phyloP scores from a whole-genome alignment of 495 filamentous ascomycete species.

The Aspergillus saccharolyticus region DNA sequence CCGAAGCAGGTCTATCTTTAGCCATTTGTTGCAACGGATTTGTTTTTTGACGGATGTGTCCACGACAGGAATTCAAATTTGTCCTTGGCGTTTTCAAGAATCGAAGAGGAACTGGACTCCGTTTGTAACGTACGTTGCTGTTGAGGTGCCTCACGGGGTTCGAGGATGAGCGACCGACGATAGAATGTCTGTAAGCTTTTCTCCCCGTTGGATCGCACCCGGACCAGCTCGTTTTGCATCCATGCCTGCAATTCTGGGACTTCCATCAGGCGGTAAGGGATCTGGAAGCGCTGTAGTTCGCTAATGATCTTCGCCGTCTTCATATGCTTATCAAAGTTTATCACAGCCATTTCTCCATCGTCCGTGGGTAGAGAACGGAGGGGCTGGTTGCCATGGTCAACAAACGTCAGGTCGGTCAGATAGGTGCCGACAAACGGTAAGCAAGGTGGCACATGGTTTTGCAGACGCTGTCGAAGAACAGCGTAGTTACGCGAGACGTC shows the following conservation, averaged over 20 bases:
- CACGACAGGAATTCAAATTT: conserved; percentile 55
- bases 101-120: conserved; percentile 40
- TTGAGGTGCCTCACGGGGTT: conserved; percentile 61
- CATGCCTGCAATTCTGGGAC: conserved; percentile 89
- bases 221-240: conserved; percentile 79
- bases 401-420: conserved; percentile 71
- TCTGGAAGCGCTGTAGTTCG: conserved; percentile 94
- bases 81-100: conserved; percentile 50
- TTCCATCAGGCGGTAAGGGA: conserved; percentile 82
- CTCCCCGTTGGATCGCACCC: conserved; percentile 74
- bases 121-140: conserved; percentile 19
- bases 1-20: conserved; percentile 15
- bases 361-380: conserved; percentile 43
- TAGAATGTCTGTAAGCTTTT: conserved; percentile 75
- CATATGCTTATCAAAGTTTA: conserved; percentile 98
- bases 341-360: conserved; percentile 64
- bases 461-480: conserved; percentile 79
- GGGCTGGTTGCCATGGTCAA: conserved; percentile 89
- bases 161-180: conserved; percentile 80
- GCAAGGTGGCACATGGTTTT: conserved; percentile 86
- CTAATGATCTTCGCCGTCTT: conserved; percentile 93
- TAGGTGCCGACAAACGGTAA: conserved; percentile 97
- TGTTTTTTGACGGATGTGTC: conserved; percentile 47
- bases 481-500: conserved; percentile 89
- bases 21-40: conserved; percentile 42